Evolutionary conservation across 106 monocot genomes (phyloP).

Genomic region (Apostasia ramifera): DNA sequence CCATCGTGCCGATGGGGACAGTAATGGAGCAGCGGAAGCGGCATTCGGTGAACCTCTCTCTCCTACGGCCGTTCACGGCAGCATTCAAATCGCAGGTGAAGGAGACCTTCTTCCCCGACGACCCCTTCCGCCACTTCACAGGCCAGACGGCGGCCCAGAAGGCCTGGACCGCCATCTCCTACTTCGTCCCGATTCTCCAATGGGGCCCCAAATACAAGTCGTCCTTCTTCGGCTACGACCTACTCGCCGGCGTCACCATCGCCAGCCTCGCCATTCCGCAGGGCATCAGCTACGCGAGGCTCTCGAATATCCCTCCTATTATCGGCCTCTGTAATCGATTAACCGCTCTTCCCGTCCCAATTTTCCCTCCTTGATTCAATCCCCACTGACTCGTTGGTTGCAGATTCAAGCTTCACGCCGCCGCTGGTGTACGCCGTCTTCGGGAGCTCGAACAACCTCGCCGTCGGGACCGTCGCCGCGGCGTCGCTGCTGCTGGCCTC

Average conservation of each 20-base stretch:
- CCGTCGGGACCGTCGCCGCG: slow-evolving; percentile 75
- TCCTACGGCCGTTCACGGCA: slow-evolving; percentile 3
- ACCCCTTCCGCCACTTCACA: slow-evolving; percentile 44
- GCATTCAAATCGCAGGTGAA: slow-evolving; percentile 12
- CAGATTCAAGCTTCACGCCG: slow-evolving; percentile 87
- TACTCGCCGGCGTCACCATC: slow-evolving; percentile 62
- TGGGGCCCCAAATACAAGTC: slow-evolving; percentile 47
- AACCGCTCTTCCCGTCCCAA: background rate
- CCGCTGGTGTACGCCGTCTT: slow-evolving; percentile 75
- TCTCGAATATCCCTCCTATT: slow-evolving; percentile 59
- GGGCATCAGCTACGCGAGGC: slow-evolving; percentile 71
- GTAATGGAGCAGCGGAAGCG: background rate
- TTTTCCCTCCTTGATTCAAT: background rate
- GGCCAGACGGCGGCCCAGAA: slow-evolving; percentile 4
- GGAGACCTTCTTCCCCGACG: slow-evolving; percentile 64
- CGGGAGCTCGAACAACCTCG: slow-evolving; percentile 75
- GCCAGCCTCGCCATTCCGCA: slow-evolving; percentile 76
- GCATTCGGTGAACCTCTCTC: slow-evolving; percentile 25
- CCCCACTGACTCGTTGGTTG: background rate
- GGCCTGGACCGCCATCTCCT: slow-evolving; percentile 15
- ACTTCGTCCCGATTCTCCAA: slow-evolving; percentile 43
- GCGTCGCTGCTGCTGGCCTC: slow-evolving; percentile 57
- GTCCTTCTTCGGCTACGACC: slow-evolving; percentile 27
- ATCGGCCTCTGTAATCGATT: slow-evolving; percentile 57
- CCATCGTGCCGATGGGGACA: no score